Evolutionary conservation across 495 filamentous ascomycete species (phyloP).

Genomic region (Cenococcum geophilum): DNA sequence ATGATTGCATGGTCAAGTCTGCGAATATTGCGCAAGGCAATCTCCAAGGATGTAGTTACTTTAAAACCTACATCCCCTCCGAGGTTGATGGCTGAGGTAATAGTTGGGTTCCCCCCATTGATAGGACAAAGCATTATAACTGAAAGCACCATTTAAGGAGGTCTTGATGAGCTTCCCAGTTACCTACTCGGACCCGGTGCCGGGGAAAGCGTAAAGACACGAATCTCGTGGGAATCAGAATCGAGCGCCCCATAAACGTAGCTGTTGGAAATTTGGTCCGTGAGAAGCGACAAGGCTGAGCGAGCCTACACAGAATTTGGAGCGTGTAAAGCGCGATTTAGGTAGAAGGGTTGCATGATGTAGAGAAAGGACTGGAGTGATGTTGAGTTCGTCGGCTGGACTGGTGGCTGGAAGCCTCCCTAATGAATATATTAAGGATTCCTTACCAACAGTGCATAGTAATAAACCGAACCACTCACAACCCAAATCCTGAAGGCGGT

Average conservation of each 20-base stretch:
- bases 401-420: too few species aligned
- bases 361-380: too few species aligned
- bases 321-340: too few species aligned
- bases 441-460: too few species aligned
- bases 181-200: not conserved
- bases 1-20: not conserved
- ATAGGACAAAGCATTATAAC: not conserved
- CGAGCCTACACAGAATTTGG: too few species aligned
- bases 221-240: not conserved
- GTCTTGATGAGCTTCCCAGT: constrained; percentile 1
- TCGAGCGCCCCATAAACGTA: not conserved
- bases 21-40: not conserved
- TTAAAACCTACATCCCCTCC: not conserved
- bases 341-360: too few species aligned
- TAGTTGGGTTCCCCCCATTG: constrained; percentile 1
- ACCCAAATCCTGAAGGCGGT: too few species aligned
- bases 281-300: not conserved
- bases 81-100: not conserved
- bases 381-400: too few species aligned
- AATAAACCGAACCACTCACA: too few species aligned
- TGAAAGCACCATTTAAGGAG: not conserved
- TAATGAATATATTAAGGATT: too few species aligned
- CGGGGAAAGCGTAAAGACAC: not conserved
- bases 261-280: not conserved
- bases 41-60: not conserved